Evolutionary conservation across 345 rosid genomes (phyloP), one percentile per base, ranked within the genome.

Genomic region (Citrus maxima): DNA sequence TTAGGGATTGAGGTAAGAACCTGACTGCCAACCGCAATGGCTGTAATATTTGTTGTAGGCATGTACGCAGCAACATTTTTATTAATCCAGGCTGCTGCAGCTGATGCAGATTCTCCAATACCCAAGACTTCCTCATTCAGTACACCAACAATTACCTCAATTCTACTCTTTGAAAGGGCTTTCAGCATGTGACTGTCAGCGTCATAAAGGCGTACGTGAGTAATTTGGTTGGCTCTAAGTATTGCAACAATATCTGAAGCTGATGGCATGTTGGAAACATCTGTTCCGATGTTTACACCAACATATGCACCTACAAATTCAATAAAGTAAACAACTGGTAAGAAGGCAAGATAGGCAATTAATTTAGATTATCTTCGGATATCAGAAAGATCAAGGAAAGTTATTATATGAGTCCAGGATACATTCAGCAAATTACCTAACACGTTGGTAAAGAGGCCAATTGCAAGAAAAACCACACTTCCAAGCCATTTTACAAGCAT

Each of bases 1-100:
- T 94, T 93, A 14, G 99, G 98, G 54, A 88, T 70, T 35, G 88
- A 18, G 66, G 98, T 87, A 69, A 94, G 93, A 84, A 97, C 93
- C 86, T 97, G 97, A 42, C 95, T 97, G 72, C 99, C 99, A 49
- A 97, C 98, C 9, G 98, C 94, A 79, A 97, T 89, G 77, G 95
- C 93, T 13, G 99, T 90, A 54, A 97, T 94, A 74, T 94, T 97
- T 64, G 99, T 97, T 4, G 91, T 84, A 79, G 99, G 98, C 67
- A 93, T 40, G 78, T 97, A 93, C 60, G 96, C 72, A 1, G 91
- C 97, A 8, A 97, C 93, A 71, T 97, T 97, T 79, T 87, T 89
- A 81, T 90, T 93, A 25, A 94, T 72, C 99, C 99, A 97, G 21
- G 85, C 86, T 37, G 98, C 99, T 13, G 98, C 99, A 12, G 90